These are phyloP conservation scores for Amoebophrya sp. DNA, from an alignment of 169 alveolate species.

Conservation along the genomic window DNA sequence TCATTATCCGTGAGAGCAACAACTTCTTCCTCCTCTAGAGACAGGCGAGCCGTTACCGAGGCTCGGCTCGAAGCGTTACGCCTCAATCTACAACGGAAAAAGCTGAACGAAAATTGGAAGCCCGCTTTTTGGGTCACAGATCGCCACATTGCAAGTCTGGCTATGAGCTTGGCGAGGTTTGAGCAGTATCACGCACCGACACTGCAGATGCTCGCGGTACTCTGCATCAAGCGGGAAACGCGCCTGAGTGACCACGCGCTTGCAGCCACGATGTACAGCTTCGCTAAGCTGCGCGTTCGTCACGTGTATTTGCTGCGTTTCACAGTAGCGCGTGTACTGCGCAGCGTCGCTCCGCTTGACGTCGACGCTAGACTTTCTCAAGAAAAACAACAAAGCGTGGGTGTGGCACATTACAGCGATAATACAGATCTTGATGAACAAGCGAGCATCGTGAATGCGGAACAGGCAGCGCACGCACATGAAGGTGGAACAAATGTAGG, in stretches of 20 bases:
- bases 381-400: too few species aligned
- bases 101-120: neutral
- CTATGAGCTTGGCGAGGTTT: neutral
- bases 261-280: neutral
- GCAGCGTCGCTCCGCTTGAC: neutral
- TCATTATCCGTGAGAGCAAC: too few species aligned
- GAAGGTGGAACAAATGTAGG: too few species aligned
- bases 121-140: neutral
- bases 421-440: too few species aligned
- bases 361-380: too few species aligned
- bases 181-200: neutral
- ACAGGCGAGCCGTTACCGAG: too few species aligned
- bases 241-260: neutral
- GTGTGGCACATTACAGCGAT: too few species aligned
- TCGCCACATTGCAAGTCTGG: neutral
- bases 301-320: neutral
- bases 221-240: neutral
- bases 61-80: neutral
- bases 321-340: neutral
- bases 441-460: too few species aligned
- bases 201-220: neutral
- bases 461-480: neutral
- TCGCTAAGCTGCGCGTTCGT: neutral
- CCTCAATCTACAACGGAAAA: neutral
- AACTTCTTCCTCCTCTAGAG: neutral